Percentiles rank a stretch among this genome's conserved stretches.
Conservation (phyloP, 2,329 filamentous ascomycete species). For the Aureobasidium melanogenum region DNA sequence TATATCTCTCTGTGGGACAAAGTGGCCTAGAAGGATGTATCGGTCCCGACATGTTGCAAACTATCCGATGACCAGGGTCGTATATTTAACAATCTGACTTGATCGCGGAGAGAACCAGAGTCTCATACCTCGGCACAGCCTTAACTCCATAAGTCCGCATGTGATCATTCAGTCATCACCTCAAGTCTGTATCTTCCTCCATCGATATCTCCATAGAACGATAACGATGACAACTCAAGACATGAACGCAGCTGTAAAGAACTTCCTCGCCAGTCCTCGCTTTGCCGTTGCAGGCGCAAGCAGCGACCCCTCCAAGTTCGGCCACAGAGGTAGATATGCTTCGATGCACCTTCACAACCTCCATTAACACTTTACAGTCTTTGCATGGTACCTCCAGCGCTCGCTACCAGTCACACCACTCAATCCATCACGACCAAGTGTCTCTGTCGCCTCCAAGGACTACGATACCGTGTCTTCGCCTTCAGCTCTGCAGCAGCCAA, state of each 20-base stretch:
- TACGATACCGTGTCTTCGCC: conserved; percentile 60
- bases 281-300: conserved; percentile 90
- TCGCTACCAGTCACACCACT: conserved; percentile 70
- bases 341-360: not conserved
- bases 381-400: conserved; percentile 79
- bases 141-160: not conserved
- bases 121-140: not conserved
- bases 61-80: not conserved
- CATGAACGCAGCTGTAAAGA: conserved; percentile 64
- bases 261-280: conserved; percentile 69
- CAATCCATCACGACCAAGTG: conserved; percentile 61
- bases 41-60: not conserved
- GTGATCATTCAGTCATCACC: not conserved
- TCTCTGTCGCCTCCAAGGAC: conserved; percentile 51
- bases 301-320: conserved; percentile 75
- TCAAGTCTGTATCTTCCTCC: not conserved
- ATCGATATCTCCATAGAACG: not conserved
- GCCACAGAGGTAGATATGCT: conserved; percentile 69
- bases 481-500: conserved; percentile 54
- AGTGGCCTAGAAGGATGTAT: not conserved
- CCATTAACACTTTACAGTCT: conserved; percentile 47
- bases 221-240: conserved; percentile 10
- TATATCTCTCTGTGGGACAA: not conserved
- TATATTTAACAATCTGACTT: not conserved
- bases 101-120: not conserved